These are phyloP conservation scores for Thalassiosira mediterranea DNA, from an alignment of 352 stramenopile species.

Conservation along the genomic window DNA sequence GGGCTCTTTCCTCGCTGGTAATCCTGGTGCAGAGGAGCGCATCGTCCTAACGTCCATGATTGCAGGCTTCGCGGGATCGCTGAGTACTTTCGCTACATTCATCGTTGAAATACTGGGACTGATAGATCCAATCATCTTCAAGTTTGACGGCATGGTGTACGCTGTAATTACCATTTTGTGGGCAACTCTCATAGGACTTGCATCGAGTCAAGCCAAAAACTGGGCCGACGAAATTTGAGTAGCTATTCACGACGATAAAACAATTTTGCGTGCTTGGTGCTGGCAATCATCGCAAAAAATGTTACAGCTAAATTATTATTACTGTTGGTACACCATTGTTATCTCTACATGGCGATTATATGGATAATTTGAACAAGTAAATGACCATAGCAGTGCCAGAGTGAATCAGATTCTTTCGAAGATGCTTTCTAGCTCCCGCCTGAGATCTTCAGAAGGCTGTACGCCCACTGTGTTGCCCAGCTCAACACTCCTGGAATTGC, in stretches of 20 bases:
- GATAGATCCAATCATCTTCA: constrained; percentile 78
- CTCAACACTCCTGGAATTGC: too few species aligned
- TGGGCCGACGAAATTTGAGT: constrained; percentile 75
- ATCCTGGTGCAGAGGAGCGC: constrained; percentile 61
- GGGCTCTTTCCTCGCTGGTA: constrained; percentile 68
- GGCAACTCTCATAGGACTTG: constrained; percentile 69
- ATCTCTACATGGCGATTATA: too few species aligned
- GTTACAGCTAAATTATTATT: not conserved
- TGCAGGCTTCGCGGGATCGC: constrained; percentile 72
- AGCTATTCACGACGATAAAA: too few species aligned
- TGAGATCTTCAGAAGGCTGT: constrained; percentile 45
- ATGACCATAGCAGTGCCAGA: too few species aligned
- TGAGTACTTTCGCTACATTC: constrained; percentile 73
- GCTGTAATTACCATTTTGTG: constrained; percentile 65
- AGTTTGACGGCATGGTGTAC: constrained; percentile 77
- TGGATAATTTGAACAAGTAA: too few species aligned
- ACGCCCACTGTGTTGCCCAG: too few species aligned
- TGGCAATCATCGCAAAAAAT: not conserved
- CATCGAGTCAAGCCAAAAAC: constrained; percentile 67
- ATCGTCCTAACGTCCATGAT: constrained; percentile 74
- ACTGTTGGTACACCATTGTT: too few species aligned
- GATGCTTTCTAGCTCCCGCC: constrained; percentile 46
- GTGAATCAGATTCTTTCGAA: too few species aligned
- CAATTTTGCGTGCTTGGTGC: too few species aligned
- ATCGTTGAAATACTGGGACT: constrained; percentile 74